Conservation (phyloP, 2,329 filamentous ascomycete species). For the Alternaria burnsii region DNA sequence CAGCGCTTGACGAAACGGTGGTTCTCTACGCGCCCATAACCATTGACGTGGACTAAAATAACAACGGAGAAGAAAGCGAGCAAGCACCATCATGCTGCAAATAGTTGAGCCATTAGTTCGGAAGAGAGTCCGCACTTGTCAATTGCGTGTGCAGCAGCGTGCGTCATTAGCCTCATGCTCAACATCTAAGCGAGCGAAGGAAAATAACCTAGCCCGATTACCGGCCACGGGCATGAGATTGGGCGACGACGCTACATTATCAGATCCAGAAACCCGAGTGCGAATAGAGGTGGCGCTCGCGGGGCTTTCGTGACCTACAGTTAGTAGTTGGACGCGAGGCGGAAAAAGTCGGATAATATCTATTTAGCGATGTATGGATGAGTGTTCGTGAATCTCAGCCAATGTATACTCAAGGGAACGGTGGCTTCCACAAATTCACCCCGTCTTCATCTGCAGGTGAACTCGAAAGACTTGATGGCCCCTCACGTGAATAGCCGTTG, state of each 20-base stretch:
- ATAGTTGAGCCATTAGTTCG: conserved; percentile 29
- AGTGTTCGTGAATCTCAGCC: neutral
- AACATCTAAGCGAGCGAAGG: conserved; percentile 34
- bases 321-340: neutral
- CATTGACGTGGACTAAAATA: neutral
- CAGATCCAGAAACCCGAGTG: conserved; percentile 4
- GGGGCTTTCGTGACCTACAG: neutral
- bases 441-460: neutral
- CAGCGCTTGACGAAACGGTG: conserved; percentile 24
- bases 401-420: neutral
- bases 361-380: neutral
- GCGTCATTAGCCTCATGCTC: conserved; percentile 36
- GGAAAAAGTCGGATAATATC: neutral
- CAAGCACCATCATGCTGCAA: conserved; percentile 9
- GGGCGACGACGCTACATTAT: neutral
- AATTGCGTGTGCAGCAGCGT: conserved; percentile 37
- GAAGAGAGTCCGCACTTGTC: conserved; percentile 35
- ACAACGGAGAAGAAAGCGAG: neutral
- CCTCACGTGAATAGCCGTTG: neutral
- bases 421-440: neutral
- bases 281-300: neutral
- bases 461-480: neutral
- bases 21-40: conserved; percentile 8
- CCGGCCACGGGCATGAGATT: conserved; percentile 22
- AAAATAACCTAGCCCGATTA: conserved; percentile 30